A percentile compares a stretch with the other conserved stretches of the same genome.
Evolutionary conservation across 148 eudicot species (phyloP).

Genomic region (Amaranthus hypochondriacus): DNA sequence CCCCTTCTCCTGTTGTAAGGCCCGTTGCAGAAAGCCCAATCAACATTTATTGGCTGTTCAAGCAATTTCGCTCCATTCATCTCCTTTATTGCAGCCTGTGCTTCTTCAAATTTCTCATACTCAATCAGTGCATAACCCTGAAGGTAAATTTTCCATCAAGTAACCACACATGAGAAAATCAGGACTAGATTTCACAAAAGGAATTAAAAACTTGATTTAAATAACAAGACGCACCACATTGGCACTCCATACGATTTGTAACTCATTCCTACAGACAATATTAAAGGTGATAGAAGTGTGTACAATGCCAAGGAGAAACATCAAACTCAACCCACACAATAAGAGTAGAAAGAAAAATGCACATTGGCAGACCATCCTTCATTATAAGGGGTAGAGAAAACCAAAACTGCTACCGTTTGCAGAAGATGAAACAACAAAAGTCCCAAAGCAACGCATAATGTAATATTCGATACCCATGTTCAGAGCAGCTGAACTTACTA

Average conservation of each 20-base stretch:
- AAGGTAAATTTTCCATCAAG: constrained; percentile 17
- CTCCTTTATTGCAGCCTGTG: constrained; percentile 54
- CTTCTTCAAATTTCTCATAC: constrained; percentile 65
- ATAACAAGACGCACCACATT: not conserved
- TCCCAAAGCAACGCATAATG: not conserved
- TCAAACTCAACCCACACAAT: not conserved
- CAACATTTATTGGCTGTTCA: constrained; percentile 66
- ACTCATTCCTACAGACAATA: not conserved
- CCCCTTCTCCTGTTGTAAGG: constrained; percentile 56
- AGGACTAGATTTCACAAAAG: not conserved
- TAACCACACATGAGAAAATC: constrained; percentile 12
- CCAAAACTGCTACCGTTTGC: not conserved
- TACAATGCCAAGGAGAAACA: not conserved
- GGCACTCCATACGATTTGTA: not conserved
- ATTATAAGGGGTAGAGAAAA: not conserved
- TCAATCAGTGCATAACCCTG: constrained; percentile 97
- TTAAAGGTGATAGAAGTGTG: not conserved
- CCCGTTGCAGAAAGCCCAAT: constrained; percentile 96
- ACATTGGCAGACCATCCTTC: not conserved
- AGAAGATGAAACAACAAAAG: not conserved
- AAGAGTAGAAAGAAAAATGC: not conserved
- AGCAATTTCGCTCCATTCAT: constrained; percentile 74
- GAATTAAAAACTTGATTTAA: not conserved
- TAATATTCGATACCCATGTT: not conserved
- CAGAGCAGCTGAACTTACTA: not conserved